A percentile compares a stretch with the other conserved stretches of the same genome.
These are phyloP conservation scores for Celoporthe dispersa DNA, from an alignment of 2,329 filamentous ascomycete species.

Conservation along the genomic window DNA sequence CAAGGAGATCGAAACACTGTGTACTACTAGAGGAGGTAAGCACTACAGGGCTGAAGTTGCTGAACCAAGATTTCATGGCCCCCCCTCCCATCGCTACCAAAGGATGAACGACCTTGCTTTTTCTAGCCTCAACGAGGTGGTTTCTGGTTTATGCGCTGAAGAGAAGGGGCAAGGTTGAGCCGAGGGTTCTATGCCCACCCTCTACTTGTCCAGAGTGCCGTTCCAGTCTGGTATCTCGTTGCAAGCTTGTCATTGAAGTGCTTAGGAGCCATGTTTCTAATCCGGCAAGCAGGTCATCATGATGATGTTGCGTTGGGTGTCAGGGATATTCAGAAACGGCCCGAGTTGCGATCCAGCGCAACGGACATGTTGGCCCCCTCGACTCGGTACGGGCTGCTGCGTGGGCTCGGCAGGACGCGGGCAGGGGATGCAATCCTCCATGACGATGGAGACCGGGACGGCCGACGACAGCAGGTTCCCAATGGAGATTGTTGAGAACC, in stretches of 20 bases:
- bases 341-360: neutral
- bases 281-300: neutral
- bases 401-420: neutral
- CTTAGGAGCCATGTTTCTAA: neutral
- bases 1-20: neutral
- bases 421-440: neutral
- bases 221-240: neutral
- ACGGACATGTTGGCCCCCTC: neutral
- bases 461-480: neutral
- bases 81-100: neutral
- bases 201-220: neutral
- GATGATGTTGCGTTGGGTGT: neutral
- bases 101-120: neutral
- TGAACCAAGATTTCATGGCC: neutral
- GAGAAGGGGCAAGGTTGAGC: neutral
- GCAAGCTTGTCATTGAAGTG: neutral
- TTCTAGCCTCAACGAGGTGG: neutral
- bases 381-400: neutral
- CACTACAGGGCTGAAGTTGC: neutral
- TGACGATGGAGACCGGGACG: neutral
- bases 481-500: neutral
- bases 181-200: neutral
- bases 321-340: neutral
- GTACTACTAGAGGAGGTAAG: neutral
- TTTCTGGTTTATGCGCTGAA: neutral